Conservation (phyloP, 169 alveolate genomes). For the Ichthyophthirius multifiliis region DNA sequence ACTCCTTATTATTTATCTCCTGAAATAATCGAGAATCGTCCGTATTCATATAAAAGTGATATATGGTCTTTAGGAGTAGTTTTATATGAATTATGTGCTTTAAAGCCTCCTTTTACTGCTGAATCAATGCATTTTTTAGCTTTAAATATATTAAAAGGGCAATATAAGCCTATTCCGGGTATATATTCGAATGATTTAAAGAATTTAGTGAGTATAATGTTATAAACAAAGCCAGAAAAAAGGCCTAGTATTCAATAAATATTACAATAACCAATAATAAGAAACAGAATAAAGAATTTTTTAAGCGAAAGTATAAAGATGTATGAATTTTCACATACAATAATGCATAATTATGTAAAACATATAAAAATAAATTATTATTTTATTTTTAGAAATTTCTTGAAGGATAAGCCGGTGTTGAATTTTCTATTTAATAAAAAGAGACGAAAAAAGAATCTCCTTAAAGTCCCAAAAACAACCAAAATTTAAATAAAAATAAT, state of each 20-base stretch:
- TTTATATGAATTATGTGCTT: slow-evolving; percentile 78
- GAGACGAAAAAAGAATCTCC: too few species aligned
- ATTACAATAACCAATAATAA: slow-evolving; percentile 10
- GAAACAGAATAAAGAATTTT: slow-evolving; percentile 37
- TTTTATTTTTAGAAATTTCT: too few species aligned
- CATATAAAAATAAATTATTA: too few species aligned
- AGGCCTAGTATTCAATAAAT: slow-evolving; percentile 39
- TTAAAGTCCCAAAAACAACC: too few species aligned
- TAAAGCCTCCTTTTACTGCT: slow-evolving; percentile 82
- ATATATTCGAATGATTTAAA: slow-evolving; percentile 15
- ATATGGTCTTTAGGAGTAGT: slow-evolving; percentile 86
- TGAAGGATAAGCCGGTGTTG: too few species aligned
- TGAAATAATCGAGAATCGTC: slow-evolving; percentile 73
- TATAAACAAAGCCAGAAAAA: slow-evolving; percentile 24
- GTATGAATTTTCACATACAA: slow-evolving; percentile 38
- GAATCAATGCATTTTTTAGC: slow-evolving; percentile 57
- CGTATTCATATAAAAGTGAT: slow-evolving; percentile 78
- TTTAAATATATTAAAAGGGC: slow-evolving; percentile 65
- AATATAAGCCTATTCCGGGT: slow-evolving; percentile 22
- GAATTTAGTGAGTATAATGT: slow-evolving; percentile 16
- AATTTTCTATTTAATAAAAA: too few species aligned
- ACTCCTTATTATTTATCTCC: slow-evolving; percentile 87
- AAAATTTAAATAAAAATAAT: too few species aligned
- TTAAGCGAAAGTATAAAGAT: slow-evolving; percentile 25
- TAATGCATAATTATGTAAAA: slow-evolving; percentile 36